Evolutionary conservation across 768 basidiomycete species (phyloP).

Genomic region (Amanita muscaria): DNA sequence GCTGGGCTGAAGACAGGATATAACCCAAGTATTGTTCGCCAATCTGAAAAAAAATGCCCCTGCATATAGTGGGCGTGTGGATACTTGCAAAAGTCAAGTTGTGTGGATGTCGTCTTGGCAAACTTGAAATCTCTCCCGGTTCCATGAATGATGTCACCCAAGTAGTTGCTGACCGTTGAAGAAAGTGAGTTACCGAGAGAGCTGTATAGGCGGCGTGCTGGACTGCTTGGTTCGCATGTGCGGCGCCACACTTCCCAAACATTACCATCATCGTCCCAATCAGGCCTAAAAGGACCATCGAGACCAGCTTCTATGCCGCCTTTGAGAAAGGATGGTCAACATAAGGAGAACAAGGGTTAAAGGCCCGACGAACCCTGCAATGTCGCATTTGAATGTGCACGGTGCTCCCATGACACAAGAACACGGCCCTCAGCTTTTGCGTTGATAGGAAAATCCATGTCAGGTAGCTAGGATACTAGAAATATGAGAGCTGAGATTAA

Average conservation of each 20-base stretch:
- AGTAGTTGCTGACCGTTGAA: slow-evolving; percentile 13
- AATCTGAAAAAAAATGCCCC: slow-evolving; percentile 97
- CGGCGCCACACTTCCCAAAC: slow-evolving; percentile 95
- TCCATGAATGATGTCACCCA: slow-evolving; percentile 18
- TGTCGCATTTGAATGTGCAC: slow-evolving; percentile 65
- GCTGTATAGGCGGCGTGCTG: slow-evolving; percentile 76
- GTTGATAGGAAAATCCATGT: slow-evolving; percentile 94
- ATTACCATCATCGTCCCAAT: slow-evolving; percentile 77
- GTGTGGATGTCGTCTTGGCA: slow-evolving; percentile 46
- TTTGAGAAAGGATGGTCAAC: slow-evolving; percentile 16
- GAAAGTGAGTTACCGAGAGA: slow-evolving; percentile 53
- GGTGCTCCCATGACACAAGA: slow-evolving; percentile 87
- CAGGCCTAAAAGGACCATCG: slow-evolving; percentile 61
- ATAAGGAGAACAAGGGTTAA: neutral
- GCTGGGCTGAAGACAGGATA: slow-evolving; percentile 94
- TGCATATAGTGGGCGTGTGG: slow-evolving; percentile 84
- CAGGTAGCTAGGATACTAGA: slow-evolving; percentile 52
- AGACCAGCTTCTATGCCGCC: slow-evolving; percentile 50
- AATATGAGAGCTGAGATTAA: slow-evolving; percentile 2
- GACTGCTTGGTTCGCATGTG: slow-evolving; percentile 73
- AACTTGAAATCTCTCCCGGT: slow-evolving; percentile 59
- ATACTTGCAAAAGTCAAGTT: slow-evolving; percentile 67
- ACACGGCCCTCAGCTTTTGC: slow-evolving; percentile 90
- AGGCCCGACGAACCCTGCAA: slow-evolving; percentile 33
- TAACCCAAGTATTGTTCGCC: slow-evolving; percentile 79